These are phyloP conservation scores for Neophaeococcomyces aloes DNA, from an alignment of 2,329 filamentous ascomycete species.

Conservation along the genomic window DNA sequence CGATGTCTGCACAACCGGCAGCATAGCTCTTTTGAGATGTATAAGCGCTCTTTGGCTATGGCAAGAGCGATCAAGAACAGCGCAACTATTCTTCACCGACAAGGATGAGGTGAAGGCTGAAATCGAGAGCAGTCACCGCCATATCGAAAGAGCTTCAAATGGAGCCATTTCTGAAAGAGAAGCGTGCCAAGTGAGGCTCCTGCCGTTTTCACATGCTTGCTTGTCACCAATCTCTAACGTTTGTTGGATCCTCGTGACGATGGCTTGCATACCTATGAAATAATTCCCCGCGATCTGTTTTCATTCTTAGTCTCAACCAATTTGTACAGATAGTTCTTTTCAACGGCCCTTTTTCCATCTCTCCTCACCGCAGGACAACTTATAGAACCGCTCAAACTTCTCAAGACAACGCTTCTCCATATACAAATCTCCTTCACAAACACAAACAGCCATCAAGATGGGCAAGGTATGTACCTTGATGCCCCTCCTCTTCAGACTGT, in stretches of 20 bases:
- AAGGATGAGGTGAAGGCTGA: neutral
- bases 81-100: slow-evolving; percentile 4
- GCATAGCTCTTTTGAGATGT: slow-evolving; percentile 1
- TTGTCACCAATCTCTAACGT: slow-evolving; percentile 1
- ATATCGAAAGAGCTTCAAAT: neutral
- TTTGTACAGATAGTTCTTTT: neutral
- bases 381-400: neutral
- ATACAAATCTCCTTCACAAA: neutral
- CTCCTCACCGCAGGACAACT: neutral
- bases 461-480: slow-evolving; percentile 5
- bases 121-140: slow-evolving; percentile 5
- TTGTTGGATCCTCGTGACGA: slow-evolving; percentile 5
- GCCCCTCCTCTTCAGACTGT: neutral
- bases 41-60: neutral
- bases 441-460: slow-evolving; percentile 7
- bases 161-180: neutral
- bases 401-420: neutral
- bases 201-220: neutral
- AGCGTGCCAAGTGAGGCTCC: neutral
- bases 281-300: slow-evolving; percentile 4
- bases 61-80: neutral
- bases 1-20: neutral
- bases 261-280: neutral
- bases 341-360: neutral
- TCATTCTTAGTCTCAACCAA: slow-evolving; percentile 1